A percentile compares a stretch with the other conserved stretches of the same genome.
Evolutionary conservation across 2,329 filamentous ascomycete genomes (phyloP).

Genomic region (Pseudocercospora crystallina): DNA sequence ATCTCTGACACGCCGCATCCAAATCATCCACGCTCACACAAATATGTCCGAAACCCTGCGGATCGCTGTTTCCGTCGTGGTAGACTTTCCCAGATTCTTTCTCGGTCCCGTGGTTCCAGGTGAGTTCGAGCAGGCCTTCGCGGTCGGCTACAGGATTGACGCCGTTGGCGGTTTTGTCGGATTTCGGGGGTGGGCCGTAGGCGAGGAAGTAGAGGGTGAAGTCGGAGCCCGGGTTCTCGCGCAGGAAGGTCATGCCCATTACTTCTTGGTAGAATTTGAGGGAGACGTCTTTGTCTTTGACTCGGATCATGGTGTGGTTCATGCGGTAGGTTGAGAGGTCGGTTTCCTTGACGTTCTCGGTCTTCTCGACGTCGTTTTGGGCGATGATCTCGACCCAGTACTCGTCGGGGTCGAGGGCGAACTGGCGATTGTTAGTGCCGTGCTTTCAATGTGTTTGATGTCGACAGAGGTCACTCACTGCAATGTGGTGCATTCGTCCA

Average conservation of each 20-base stretch:
- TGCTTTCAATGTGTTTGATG: not conserved
- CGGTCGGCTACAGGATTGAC: slow-evolving; percentile 62
- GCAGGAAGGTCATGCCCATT: slow-evolving; percentile 81
- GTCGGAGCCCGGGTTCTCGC: slow-evolving; percentile 67
- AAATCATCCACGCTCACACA: slow-evolving; percentile 85
- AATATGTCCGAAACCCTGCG: slow-evolving; percentile 92
- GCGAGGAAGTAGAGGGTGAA: slow-evolving; percentile 95
- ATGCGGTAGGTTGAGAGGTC: slow-evolving; percentile 68
- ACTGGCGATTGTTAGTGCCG: slow-evolving; percentile 1
- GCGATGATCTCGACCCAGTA: slow-evolving; percentile 75
- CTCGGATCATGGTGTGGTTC: slow-evolving; percentile 92
- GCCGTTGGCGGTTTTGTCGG: slow-evolving; percentile 55
- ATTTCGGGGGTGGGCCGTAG: slow-evolving; percentile 55
- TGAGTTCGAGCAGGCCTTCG: slow-evolving; percentile 87
- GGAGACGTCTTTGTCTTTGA: slow-evolving; percentile 63
- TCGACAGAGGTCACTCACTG: slow-evolving; percentile 36
- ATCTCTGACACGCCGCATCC: slow-evolving; percentile 81
- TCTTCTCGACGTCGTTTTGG: slow-evolving; percentile 69
- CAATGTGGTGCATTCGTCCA: slow-evolving; percentile 82
- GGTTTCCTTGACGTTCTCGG: slow-evolving; percentile 69
- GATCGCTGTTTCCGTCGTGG: slow-evolving; percentile 87
- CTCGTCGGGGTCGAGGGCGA: slow-evolving; percentile 20
- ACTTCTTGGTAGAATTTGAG: slow-evolving; percentile 65
- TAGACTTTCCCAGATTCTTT: slow-evolving; percentile 82
- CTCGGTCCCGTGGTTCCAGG: slow-evolving; percentile 81